Evolutionary conservation across 108 stramenopile species (phyloP), one percentile per base, ranked within the genome.

Genomic region (Pseudonitzschia delicatissima): DNA sequence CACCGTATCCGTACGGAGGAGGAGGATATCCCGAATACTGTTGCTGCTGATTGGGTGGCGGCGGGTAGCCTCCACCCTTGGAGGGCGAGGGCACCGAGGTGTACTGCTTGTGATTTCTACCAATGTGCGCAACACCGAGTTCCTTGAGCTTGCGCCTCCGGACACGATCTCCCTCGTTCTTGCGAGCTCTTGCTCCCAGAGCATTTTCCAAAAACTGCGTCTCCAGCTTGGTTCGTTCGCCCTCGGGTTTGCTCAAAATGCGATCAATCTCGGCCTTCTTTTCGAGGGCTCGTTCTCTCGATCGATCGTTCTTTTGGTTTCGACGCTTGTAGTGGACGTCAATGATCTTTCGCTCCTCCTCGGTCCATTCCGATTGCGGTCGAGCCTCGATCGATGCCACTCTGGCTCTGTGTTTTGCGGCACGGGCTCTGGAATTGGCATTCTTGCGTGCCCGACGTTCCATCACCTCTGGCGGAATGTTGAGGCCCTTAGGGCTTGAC

Each of bases 401-500:
- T 35, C 66, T 60, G 27, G 73, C 70, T 0, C 78, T 74, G 5
- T 82, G 69, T 8, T 53, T 50, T 1, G 63, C 68, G 27, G 85
- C 77, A 29, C 85, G 73, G 17, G 55, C 23, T 32, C 86, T 61
- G 5, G 91, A 88, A 60, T 87, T 86, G 18, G 82, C 84, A 69
- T 92, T 92, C 75, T 92, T 92, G 20, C 86, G 68, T 2, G 73
- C 44, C 26, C 86, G 78, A 9, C 85, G 81, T n/a, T 60, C 68
- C 58, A 69, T 6, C 15, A 71, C 71, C 55, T 71, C 71, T 32
- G 52, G 37, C 17, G 71, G 63, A n/a, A 62, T 51, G 21, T 25
- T 23, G n/a, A 48, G 35, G 23, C 35, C 51, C 31, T 64, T 71
- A 4, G 62, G n/a, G 71, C 28, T 71, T 71, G 44, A 71, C 55